Evolutionary conservation across 352 stramenopile species (phyloP).

Genomic region (Phytophthora lateralis): DNA sequence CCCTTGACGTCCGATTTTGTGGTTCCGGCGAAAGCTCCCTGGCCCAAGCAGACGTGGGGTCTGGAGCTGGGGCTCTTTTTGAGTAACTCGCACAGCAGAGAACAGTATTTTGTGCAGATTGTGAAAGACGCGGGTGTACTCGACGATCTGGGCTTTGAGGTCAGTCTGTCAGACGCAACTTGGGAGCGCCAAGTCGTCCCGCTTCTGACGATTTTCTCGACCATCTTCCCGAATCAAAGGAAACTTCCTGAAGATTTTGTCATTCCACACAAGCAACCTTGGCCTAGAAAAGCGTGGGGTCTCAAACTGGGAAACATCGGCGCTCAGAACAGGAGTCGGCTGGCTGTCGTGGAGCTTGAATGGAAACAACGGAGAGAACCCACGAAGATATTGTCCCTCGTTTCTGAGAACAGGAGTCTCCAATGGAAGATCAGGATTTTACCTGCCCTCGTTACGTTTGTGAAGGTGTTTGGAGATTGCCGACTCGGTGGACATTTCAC

Average conservation of each 20-base stretch:
- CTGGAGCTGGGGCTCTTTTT: conserved; percentile 29
- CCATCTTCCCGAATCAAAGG: conserved; percentile 9
- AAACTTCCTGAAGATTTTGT: conserved; percentile 21
- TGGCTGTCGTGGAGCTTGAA: conserved; percentile 5
- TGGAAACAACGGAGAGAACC: conserved; percentile 20
- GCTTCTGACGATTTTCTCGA: conserved; percentile 30
- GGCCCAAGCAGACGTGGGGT: conserved; percentile 35
- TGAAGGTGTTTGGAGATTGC: conserved; percentile 32
- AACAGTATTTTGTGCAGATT: conserved; percentile 39
- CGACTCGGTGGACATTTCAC: conserved; percentile 25
- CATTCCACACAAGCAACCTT: conserved; percentile 27
- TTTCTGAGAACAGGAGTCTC: conserved; percentile 12
- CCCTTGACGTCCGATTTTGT: conserved; percentile 24
- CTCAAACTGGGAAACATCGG: conserved; percentile 27
- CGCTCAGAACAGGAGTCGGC: conserved; percentile 16
- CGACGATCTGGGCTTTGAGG: conserved; percentile 29
- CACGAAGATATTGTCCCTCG: not conserved
- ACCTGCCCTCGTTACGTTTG: conserved; percentile 27
- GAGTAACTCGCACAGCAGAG: conserved; percentile 24
- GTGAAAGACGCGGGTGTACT: conserved; percentile 17
- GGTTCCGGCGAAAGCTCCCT: conserved; percentile 23
- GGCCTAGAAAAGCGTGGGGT: conserved; percentile 31
- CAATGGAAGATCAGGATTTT: conserved; percentile 29
- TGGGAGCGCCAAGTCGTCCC: conserved; percentile 29
- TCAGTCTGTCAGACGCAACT: conserved; percentile 25